Percentiles rank a stretch among this genome's conserved stretches.
Evolutionary conservation across 768 basidiomycete genomes (phyloP).

Genomic region (Scleroderma citrinum): DNA sequence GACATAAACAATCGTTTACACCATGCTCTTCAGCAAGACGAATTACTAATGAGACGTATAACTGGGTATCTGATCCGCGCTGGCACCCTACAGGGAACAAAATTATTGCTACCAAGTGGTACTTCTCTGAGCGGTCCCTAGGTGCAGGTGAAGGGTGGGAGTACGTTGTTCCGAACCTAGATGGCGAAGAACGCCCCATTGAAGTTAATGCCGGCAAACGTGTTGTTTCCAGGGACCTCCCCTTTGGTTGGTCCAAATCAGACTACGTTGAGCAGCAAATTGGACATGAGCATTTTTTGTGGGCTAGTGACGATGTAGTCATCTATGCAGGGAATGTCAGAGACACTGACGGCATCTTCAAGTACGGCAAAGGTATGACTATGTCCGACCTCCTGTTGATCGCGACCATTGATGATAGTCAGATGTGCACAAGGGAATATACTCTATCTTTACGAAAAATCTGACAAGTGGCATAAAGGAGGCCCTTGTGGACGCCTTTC

Average conservation of each 20-base stretch:
- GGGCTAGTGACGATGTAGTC: slow-evolving; percentile 50
- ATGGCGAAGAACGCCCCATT: slow-evolving; percentile 18
- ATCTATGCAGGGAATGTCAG: slow-evolving; percentile 63
- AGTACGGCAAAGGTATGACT: slow-evolving; percentile 58
- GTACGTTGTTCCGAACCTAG: slow-evolving; percentile 41
- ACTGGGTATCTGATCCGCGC: slow-evolving; percentile 63
- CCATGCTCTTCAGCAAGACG: slow-evolving; percentile 28
- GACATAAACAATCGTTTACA: neutral
- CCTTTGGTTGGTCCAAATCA: slow-evolving; percentile 53
- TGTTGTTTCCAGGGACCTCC: slow-evolving; percentile 50
- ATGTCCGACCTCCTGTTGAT: neutral
- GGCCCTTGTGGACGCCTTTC: slow-evolving; percentile 47
- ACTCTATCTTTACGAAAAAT: slow-evolving; percentile 64
- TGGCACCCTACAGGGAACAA: slow-evolving; percentile 63
- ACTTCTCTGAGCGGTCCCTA: slow-evolving; percentile 55
- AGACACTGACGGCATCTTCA: slow-evolving; percentile 41
- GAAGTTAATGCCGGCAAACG: slow-evolving; percentile 42
- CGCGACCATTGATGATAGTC: neutral
- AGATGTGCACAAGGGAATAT: slow-evolving; percentile 70
- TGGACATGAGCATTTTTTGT: slow-evolving; percentile 67
- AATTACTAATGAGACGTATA: slow-evolving; percentile 71
- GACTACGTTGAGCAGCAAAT: slow-evolving; percentile 67
- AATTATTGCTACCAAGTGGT: slow-evolving; percentile 76
- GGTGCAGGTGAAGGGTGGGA: slow-evolving; percentile 74
- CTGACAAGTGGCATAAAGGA: slow-evolving; percentile 49